Evolutionary conservation across 1,284 basidiomycete genomes (phyloP).

Genomic region (Puccinia polysora): DNA sequence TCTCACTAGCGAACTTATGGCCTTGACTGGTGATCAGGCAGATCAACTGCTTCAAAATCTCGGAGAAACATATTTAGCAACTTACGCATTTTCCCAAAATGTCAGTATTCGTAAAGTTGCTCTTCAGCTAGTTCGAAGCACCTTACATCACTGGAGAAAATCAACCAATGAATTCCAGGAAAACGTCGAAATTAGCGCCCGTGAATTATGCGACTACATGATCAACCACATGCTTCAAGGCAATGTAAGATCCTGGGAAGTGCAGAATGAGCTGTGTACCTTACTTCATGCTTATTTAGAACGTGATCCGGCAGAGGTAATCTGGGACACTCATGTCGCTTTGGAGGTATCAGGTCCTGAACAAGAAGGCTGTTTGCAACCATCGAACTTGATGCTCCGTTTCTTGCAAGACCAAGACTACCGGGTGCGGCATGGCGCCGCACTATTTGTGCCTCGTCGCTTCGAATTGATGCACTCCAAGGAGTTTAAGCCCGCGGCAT

Average conservation of each 20-base stretch:
- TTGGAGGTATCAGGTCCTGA: background rate
- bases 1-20: slow-evolving; percentile 13
- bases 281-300: slow-evolving; percentile 27
- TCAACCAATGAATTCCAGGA: background rate
- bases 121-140: slow-evolving; percentile 17
- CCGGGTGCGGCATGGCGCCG: slow-evolving; percentile 27
- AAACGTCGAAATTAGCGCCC: slow-evolving; percentile 19
- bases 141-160: slow-evolving; percentile 14
- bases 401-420: slow-evolving; percentile 39
- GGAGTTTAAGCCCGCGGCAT: background rate
- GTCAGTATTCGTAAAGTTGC: slow-evolving; percentile 24
- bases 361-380: slow-evolving; percentile 6
- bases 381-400: slow-evolving; percentile 23
- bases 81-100: slow-evolving; percentile 42
- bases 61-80: slow-evolving; percentile 31
- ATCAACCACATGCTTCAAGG: slow-evolving; percentile 22
- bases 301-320: background rate
- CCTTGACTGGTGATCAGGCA: slow-evolving; percentile 13
- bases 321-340: slow-evolving; percentile 16
- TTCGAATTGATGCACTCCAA: slow-evolving; percentile 20
- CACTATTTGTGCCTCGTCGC: slow-evolving; percentile 23
- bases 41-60: slow-evolving; percentile 38
- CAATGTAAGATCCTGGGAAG: slow-evolving; percentile 21
- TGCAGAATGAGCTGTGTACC: slow-evolving; percentile 13
- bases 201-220: slow-evolving; percentile 23